Evolutionary conservation across 2,329 filamentous ascomycete genomes (phyloP).

Genomic region (Dothistroma septosporum): DNA sequence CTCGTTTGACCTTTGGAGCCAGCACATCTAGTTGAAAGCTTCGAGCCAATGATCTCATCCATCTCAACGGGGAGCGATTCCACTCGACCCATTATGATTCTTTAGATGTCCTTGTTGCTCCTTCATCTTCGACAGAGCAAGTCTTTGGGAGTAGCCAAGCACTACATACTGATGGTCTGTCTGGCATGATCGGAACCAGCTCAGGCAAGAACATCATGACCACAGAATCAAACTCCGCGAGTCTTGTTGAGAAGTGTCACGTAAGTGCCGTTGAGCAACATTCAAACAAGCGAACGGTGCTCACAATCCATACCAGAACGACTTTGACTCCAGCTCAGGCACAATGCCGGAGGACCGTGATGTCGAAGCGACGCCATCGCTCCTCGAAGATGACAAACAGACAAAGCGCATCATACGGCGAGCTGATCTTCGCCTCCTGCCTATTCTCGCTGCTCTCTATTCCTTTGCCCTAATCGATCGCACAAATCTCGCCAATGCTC

Average conservation of each 20-base stretch:
- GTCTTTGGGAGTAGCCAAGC: background rate
- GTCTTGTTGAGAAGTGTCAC: background rate
- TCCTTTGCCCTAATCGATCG: slow-evolving; percentile 22
- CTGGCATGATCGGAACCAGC: background rate
- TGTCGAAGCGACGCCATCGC: slow-evolving; percentile 32
- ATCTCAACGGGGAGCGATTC: background rate
- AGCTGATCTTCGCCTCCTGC: slow-evolving; percentile 21
- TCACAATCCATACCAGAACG: background rate
- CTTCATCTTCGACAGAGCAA: background rate
- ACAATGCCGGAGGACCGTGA: background rate
- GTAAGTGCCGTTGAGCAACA: background rate
- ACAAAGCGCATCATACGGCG: slow-evolving; percentile 19
- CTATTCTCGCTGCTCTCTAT: slow-evolving; percentile 18
- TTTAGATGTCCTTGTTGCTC: background rate
- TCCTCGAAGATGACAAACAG: slow-evolving; percentile 11
- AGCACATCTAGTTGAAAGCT: background rate
- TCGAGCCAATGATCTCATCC: slow-evolving; percentile 3
- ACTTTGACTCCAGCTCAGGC: background rate
- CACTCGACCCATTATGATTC: background rate
- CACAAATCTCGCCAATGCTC: slow-evolving; percentile 18
- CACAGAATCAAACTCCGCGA: background rate
- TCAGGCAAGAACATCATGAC: background rate
- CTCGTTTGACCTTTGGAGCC: background rate
- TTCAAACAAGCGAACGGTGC: background rate
- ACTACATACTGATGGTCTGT: background rate